Percentiles rank a stretch among this genome's conserved stretches.
Conservation (phyloP, 176 grass and related monocot species). For the Oryza rufipogon region DNA sequence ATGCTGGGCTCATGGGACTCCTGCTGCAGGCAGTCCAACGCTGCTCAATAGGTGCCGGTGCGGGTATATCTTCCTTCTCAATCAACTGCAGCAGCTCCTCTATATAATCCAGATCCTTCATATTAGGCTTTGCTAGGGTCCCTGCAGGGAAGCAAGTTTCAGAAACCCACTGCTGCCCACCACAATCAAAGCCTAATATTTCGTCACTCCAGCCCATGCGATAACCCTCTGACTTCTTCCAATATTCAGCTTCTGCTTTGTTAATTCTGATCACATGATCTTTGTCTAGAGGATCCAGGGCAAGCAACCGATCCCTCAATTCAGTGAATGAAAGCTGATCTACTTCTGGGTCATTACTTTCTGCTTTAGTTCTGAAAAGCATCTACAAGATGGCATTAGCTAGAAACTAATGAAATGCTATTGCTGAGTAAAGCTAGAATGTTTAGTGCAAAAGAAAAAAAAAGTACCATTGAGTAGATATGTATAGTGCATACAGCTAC, state of each 20-base stretch:
- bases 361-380: slow-evolving; percentile 75
- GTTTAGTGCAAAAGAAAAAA: slow-evolving; percentile 1
- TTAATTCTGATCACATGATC: slow-evolving; percentile 87
- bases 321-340: slow-evolving; percentile 84
- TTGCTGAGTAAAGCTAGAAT: slow-evolving; percentile 37
- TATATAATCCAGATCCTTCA: slow-evolving; percentile 90
- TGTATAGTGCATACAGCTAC: background rate
- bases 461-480: slow-evolving; percentile 18
- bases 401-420: slow-evolving; percentile 36
- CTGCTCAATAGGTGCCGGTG: slow-evolving; percentile 92
- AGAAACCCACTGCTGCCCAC: slow-evolving; percentile 92
- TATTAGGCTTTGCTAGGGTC: slow-evolving; percentile 70
- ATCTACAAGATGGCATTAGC: slow-evolving; percentile 56
- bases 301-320: slow-evolving; percentile 83
- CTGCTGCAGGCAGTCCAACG: slow-evolving; percentile 79
- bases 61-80: slow-evolving; percentile 70
- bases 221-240: slow-evolving; percentile 95
- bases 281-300: slow-evolving; percentile 81
- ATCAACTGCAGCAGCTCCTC: slow-evolving; percentile 78
- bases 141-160: slow-evolving; percentile 87
- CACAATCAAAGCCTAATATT: slow-evolving; percentile 97
- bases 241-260: slow-evolving; percentile 92
- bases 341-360: slow-evolving; percentile 63
- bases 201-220: slow-evolving; percentile 96
- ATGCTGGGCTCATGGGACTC: slow-evolving; percentile 81